Base-by-base conservation (phyloP, 352 stramenopile genomes). In the Phytophthora parvispora region DNA sequence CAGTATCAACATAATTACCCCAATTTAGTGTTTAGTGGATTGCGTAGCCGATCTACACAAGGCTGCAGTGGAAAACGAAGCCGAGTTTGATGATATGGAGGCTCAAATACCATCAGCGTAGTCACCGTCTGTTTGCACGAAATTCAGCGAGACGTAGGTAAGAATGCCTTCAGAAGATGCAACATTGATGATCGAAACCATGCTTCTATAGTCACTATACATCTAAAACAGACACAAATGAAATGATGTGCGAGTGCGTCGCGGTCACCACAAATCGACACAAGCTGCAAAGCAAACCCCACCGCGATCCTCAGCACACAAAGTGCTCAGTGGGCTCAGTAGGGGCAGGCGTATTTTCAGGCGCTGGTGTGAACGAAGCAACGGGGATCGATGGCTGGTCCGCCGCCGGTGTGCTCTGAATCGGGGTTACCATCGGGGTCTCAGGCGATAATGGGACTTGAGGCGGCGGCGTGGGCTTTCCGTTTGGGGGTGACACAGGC, bases 151-250 rank as follows among this genome's bases (percentile, higher is more conserved):
- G n/a, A n/a, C n/a, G n/a, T n/a, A n/a, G n/a, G n/a, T n/a, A n/a
- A n/a, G n/a, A n/a, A n/a, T n/a, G n/a, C n/a, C n/a, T n/a, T n/a
- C n/a, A 42, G n/a, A 42, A 42, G n/a, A 16, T 42, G 12, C 15
- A 42, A 42, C n/a, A 16, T 42, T 42, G 13, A 16, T 42, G 34
- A 18, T 40, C 24, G 20, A 13, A 29, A 20, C 20, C 24, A 52
- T 52, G 24, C 24, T 52, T 52, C 43, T 51, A 51, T 51, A 31
- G 12, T n/a, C 32, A 38, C 4, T 42, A 42, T 42, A 42, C 45
- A 52, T 52, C 12, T 52, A 52, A 22, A 32, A 56, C 49, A 55
- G 27, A 24, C 18, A 55, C 34, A 57, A 57, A 43, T 43, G 31
- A 45, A 45, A 43, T 59, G 32, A 48, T 34, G 22, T 20, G 40